Base-by-base conservation (phyloP, 352 stramenopile genomes). In the Phytophthora tubulina region DNA sequence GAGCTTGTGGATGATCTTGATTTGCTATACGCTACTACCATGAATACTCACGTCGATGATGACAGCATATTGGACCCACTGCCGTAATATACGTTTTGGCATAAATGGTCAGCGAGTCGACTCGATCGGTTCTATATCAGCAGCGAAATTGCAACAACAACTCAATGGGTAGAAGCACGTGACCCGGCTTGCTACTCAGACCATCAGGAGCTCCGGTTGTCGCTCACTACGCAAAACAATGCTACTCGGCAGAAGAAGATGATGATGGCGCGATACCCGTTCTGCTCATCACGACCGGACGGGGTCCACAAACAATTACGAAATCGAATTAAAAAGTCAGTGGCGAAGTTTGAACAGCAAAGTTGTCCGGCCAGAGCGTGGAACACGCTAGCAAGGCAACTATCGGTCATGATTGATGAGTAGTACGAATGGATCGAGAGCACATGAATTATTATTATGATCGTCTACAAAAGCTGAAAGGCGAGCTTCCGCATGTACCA, bases 131-230 rank as follows among this genome's bases (percentile, higher is more conserved):
- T 63, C 8, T 63, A 63, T 30, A 6, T 63, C 4, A 17, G 27
- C 27, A 50, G n/a, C 27, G 31, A 50, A 11, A 53, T 53, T 33
- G 21, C 21, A 32, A 14, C 14, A 27, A 10, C 8, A 33, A 31
- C 31, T 15, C 54, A 63, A 31, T 63, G 54, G 54, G 31, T 52
- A 6, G 54, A 63, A 38, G 54, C 39, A n/a, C 27, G 41, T 8
- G 30, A 52, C 4, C 31, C 54, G n/a, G 31, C 3, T 33, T 42
- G 39, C 3, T 45, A 49, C 17, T 63, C 54, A 2, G 54, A 63
- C 30, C 41, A 63, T 15, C 54, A 63, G 10, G 54, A 63, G n/a
- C 13, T 63, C 7, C 41, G 54, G n/a, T 13, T 63, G 10, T 63
- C 14, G 54, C 11, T 63, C 3, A 14, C 36, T 6, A 6, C 21